Evolutionary conservation across 148 eudicot species (phyloP), one percentile per base, ranked within the genome.

Genomic region (Heliosperma pusillum): DNA sequence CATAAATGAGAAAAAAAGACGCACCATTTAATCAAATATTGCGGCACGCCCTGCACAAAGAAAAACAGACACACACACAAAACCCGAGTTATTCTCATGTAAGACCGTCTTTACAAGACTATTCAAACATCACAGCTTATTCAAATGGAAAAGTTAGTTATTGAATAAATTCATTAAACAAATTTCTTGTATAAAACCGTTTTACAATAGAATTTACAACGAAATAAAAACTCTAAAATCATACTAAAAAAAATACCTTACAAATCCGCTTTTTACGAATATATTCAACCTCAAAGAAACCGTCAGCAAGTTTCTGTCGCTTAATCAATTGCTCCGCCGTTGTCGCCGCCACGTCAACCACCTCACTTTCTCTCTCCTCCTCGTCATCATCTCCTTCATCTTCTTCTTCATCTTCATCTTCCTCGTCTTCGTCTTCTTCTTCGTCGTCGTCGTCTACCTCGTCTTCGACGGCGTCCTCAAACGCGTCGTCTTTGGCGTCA

Each of bases 21-120:
- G 61, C 83, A 95, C 99, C 99, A 95, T 88, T 92, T 95, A 76
- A 95, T 90, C 77, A 92, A 86, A 87, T 90, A 95, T 75, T 92
- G 99, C 60, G 82, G 81, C 85, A 87, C 82, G 5, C 99, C 97
- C 97, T 95, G 76, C 70, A 79, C 77, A 33, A 40, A 75, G 7
- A 42, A 9, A n/a, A n/a, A n/a, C n/a, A n/a, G n/a, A n/a, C n/a
- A n/a, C n/a, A 4, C 65, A 47, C 73, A 67, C 42, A 83, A 77
- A 82, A 72, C 4, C 0, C 42, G 42, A 36, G 42, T 36, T 36
- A 36, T 36, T 36, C 42, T 36, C 42, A 7, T 36, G 42, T 36
- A 36, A 33, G 36, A 6, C 36, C 2, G 36, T 33, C 36, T 33
- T 33, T 33, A 33, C 3, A 33, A 4, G 5, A 33, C 36, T 33